Percentiles rank a stretch among this genome's conserved stretches.
Evolutionary conservation across 352 stramenopile genomes (phyloP).

Genomic region (Phytophthora capsici): DNA sequence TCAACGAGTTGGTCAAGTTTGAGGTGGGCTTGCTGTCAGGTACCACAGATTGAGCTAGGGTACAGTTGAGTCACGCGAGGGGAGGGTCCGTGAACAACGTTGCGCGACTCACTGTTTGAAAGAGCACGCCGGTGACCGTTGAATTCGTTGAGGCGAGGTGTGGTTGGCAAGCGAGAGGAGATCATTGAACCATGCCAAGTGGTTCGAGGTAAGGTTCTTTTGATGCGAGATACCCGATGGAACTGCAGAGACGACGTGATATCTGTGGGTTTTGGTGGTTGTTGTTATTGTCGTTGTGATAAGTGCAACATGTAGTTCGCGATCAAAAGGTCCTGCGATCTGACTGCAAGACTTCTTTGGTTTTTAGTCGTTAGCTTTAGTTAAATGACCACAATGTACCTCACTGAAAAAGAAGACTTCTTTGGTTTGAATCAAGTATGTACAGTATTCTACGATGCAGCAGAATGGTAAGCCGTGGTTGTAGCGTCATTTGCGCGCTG

Average conservation of each 20-base stretch:
- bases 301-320: not conserved
- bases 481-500: not conserved
- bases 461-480: too few relatives aligned
- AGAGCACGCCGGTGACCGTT: not conserved
- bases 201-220: not conserved
- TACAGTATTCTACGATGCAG: too few relatives aligned
- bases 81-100: not conserved
- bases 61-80: not conserved
- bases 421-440: too few relatives aligned
- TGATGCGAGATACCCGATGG: not conserved
- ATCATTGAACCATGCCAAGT: constrained; percentile 8
- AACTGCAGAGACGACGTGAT: not conserved
- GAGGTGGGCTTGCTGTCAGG: not conserved
- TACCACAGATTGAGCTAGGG: constrained; percentile 4
- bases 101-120: not conserved
- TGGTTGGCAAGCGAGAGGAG: constrained; percentile 1
- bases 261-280: too few relatives aligned
- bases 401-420: too few relatives aligned
- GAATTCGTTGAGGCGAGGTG: constrained; percentile 5
- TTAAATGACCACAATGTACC: too few relatives aligned
- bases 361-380: too few relatives aligned
- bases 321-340: too few relatives aligned
- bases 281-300: not conserved
- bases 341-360: too few relatives aligned
- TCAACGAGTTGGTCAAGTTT: not conserved